Percentiles rank a stretch among this genome's conserved stretches.
phyloP scores from a whole-genome alignment of 73 alveolate species.

The Paramecium primaurelia region DNA sequence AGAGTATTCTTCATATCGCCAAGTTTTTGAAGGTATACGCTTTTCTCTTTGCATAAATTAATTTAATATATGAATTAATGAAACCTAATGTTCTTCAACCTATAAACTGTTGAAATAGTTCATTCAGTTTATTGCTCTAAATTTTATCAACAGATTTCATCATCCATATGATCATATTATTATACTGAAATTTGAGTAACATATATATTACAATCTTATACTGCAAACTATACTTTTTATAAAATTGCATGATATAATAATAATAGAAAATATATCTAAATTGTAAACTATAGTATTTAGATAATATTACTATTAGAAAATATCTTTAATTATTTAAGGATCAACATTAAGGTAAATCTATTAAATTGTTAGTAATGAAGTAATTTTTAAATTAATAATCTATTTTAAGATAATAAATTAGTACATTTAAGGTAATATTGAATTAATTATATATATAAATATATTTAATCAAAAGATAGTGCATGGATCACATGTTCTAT shows the following conservation, averaged over 20 bases:
- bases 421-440: neutral
- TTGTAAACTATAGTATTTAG: neutral
- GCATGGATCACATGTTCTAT: constrained; percentile 32
- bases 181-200: neutral
- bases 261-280: no score
- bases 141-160: neutral
- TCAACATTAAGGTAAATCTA: no score
- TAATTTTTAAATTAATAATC: neutral
- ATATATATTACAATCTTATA: no score
- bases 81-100: neutral
- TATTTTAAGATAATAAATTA: neutral
- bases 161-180: neutral
- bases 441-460: neutral
- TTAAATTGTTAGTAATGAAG: no score
- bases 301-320: no score
- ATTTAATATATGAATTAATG: neutral
- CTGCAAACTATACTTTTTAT: neutral
- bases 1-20: neutral
- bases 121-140: neutral
- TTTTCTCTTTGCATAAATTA: neutral
- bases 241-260: no score
- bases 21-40: neutral
- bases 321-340: neutral
- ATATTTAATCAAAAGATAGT: constrained; percentile 13
- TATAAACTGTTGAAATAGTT: neutral